phyloP scores from a whole-genome alignment of 306 rosid species.

The Cicer cuneatum region DNA sequence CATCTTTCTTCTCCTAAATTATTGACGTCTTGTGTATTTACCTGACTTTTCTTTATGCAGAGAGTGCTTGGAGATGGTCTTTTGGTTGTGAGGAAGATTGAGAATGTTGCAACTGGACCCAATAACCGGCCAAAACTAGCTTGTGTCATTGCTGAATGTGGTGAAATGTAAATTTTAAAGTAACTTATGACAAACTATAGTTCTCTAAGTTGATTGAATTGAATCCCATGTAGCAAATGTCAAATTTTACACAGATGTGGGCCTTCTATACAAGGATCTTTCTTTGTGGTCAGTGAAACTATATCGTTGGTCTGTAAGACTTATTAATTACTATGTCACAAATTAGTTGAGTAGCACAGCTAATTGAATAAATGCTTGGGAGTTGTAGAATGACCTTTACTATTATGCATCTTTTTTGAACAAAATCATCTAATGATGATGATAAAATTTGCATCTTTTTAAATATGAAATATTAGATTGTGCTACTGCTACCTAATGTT shows the following conservation, averaged over 20 bases:
- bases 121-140: conserved; percentile 86
- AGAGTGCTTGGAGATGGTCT: conserved; percentile 99
- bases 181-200: conserved; percentile 20
- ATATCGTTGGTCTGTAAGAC: background rate
- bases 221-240: conserved; percentile 8
- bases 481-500: no score
- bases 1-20: conserved; percentile 29
- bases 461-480: no score
- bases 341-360: conserved; percentile 10
- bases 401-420: no score
- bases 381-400: conserved; percentile 3
- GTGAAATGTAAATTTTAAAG: conserved; percentile 72
- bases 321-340: conserved; percentile 13
- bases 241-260: conserved; percentile 18
- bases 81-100: conserved; percentile 94
- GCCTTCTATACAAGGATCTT: conserved; percentile 19
- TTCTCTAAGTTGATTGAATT: conserved; percentile 8
- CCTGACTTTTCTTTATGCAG: conserved; percentile 51
- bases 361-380: conserved; percentile 20
- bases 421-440: no score
- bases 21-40: conserved; percentile 19
- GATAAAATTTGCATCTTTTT: no score
- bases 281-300: conserved; percentile 15
- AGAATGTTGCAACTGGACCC: conserved; percentile 96
- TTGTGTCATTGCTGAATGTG: conserved; percentile 88